Evolutionary conservation across 805 yeast genomes (phyloP).

Genomic region (Ogataea paraovalis): DNA sequence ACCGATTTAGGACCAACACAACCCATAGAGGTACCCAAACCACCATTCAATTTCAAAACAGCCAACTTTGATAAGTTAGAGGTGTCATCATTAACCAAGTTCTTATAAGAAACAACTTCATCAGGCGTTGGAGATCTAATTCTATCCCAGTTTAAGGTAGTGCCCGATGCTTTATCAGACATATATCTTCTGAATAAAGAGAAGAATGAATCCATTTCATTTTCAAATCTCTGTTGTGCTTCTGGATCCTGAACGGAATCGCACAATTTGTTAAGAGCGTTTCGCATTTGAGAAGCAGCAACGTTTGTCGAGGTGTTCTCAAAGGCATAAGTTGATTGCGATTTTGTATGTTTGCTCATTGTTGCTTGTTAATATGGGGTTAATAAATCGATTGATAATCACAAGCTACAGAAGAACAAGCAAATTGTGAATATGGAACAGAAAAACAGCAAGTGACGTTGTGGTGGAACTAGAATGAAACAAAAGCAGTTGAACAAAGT

Average conservation of each 20-base stretch:
- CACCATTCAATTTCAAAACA: conserved; percentile 95
- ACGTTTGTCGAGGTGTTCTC: conserved; percentile 93
- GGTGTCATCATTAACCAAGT: conserved; percentile 38
- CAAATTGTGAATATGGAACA: neutral
- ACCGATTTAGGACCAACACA: conserved; percentile 99
- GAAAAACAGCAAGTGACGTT: too few relatives aligned
- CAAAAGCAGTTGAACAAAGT: neutral
- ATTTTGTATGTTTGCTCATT: conserved; percentile 56
- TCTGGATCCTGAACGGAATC: conserved; percentile 66
- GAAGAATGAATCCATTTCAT: conserved; percentile 92
- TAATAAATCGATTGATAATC: neutral
- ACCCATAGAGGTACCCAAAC: conserved; percentile 98
- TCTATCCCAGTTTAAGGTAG: conserved; percentile 88
- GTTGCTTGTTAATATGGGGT: neutral
- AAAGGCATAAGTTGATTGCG: conserved; percentile 81
- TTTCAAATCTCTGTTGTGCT: conserved; percentile 61
- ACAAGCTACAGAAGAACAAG: neutral
- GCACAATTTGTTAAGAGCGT: conserved; percentile 83
- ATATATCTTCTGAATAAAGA: conserved; percentile 90
- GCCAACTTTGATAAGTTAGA: conserved; percentile 77
- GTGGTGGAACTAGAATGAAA: neutral
- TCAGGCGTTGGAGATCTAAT: conserved; percentile 86
- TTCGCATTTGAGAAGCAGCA: conserved; percentile 97
- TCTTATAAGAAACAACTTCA: conserved; percentile 79
- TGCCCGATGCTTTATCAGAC: conserved; percentile 82